Base-by-base conservation (phyloP, 371 early-diverging fungal genomes). In the Fennellomyces sp. region DNA sequence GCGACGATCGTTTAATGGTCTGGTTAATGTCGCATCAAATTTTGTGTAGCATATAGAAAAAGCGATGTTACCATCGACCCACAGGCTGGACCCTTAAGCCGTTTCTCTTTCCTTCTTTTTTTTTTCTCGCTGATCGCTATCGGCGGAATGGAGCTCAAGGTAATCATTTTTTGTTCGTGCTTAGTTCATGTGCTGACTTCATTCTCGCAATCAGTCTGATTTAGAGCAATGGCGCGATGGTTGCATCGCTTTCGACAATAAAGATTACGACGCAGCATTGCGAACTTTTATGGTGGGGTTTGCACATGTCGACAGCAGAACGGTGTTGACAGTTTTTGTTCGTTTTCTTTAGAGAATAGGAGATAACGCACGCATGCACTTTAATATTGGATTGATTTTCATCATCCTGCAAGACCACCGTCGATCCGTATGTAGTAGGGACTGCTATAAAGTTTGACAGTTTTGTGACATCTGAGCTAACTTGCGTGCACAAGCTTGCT, bases 361-460 rank as follows among this genome's bases (percentile, higher is more conserved):
- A 27, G 94, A 95, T 68, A 86, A 87, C 21, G 89, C 97, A 42
- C 94, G 94, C 78, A 93, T 96, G 58, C 92, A 94, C 76, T 98
- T 95, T 75, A 97, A 97, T 73, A 92, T 97, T 65, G 97, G 93
- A 10, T 83, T 94, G 60, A 87, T 91, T 39, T 85, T 87, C 49
- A 82, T 90, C 10, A 85, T 87, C 19, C 67, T 90, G 52, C 88
- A 87, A 28, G 85, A 93, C 60, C 83, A 90, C 68, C 83, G 90
- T 26, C 86, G 83, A 61, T 96, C 97, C 56, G 95, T 93, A 89
- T 84, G 85, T 69, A 55, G 48, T 28, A 36, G n/a, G 2, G 21
- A 59, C n/a, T n/a, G n/a, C n/a, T 33, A 50, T 10, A 41, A 42
- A 59, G 25, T 29, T 59, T 48, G 25, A 28, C 49, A 35, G 51